Evolutionary conservation across 2,329 filamentous ascomycete species (phyloP).

Genomic region (Fusarium agapanthi): DNA sequence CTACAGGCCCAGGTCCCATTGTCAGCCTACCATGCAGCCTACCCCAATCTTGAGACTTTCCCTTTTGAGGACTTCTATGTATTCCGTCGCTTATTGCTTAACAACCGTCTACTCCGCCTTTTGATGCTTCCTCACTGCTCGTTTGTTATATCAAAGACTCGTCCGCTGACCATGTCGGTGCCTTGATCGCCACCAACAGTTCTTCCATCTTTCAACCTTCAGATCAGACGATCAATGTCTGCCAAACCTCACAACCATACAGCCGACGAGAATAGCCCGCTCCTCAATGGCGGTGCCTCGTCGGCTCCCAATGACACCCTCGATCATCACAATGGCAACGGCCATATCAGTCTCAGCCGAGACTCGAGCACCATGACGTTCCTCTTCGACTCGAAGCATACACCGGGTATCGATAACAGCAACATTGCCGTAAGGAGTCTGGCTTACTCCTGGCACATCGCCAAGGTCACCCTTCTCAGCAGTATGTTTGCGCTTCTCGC

Average conservation of each 20-base stretch:
- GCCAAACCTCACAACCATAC: slow-evolving; percentile 37
- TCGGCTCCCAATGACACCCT: slow-evolving; percentile 29
- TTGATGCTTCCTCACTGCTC: background rate
- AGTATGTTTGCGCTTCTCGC: slow-evolving; percentile 55
- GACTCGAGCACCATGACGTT: slow-evolving; percentile 47
- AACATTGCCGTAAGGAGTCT: slow-evolving; percentile 56
- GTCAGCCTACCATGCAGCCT: slow-evolving; percentile 31
- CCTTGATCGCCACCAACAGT: slow-evolving; percentile 38
- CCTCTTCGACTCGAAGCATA: slow-evolving; percentile 59
- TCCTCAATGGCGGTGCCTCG: slow-evolving; percentile 51
- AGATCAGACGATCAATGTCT: slow-evolving; percentile 47
- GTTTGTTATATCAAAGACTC: background rate
- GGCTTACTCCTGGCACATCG: slow-evolving; percentile 63
- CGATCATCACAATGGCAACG: slow-evolving; percentile 31
- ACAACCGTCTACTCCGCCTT: slow-evolving; percentile 9
- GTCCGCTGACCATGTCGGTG: slow-evolving; percentile 44
- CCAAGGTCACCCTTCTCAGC: slow-evolving; percentile 66
- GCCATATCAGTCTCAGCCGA: slow-evolving; percentile 35
- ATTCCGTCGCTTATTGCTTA: slow-evolving; percentile 3
- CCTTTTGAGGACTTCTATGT: slow-evolving; percentile 11
- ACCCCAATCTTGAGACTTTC: slow-evolving; percentile 9
- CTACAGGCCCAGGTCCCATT: slow-evolving; percentile 4
- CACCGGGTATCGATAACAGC: slow-evolving; percentile 61
- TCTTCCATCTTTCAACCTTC: slow-evolving; percentile 37
- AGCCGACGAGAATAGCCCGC: slow-evolving; percentile 53